These are phyloP conservation scores for sunflower (Helianthus annuus) DNA, from an alignment of 129 eudicot genomes.

Conservation along the genomic window HanXRQr2.0-SUNRISE NC_035449.2:19752453-19752952, in stretches of 20 bases:
- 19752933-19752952: constrained; percentile 95
- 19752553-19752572: background rate
- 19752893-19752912: constrained; percentile 93
- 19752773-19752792: background rate
- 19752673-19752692: constrained; percentile 9
- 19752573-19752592: constrained; percentile 4
- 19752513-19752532: background rate
- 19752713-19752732: constrained; percentile 18
- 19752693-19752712: constrained; percentile 11
- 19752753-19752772: background rate
- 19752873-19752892: constrained; percentile 96
- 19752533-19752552: background rate
- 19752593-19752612: background rate
- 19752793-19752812: constrained; percentile 19
- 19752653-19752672: constrained; percentile 3
- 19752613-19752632: background rate
- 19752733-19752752: background rate
- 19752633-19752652: background rate
- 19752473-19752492: background rate
- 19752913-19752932: constrained; percentile 95
- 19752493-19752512: background rate
- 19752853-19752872: constrained; percentile 92
- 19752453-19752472: background rate
- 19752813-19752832: constrained; percentile 45
- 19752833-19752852: constrained; percentile 62